phyloP scores from a whole-genome alignment of 495 filamentous ascomycete species.

The Penicillium verhagenii region DNA sequence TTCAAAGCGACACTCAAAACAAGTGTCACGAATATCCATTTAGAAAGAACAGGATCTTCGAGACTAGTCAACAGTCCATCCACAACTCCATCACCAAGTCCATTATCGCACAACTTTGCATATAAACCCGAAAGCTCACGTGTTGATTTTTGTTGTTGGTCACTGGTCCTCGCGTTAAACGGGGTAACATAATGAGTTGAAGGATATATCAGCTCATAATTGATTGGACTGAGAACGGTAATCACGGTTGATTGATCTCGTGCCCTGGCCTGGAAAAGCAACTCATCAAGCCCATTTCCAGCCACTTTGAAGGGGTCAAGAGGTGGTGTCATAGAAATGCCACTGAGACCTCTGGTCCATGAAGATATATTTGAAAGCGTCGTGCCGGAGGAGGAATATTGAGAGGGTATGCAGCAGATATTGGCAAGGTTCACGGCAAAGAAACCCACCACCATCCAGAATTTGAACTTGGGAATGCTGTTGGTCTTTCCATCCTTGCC shows the following conservation, averaged over 20 bases:
- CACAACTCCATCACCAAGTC: conserved; percentile 78
- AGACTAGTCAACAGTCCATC: conserved; percentile 88
- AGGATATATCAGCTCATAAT: conserved; percentile 87
- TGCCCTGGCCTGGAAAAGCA: conserved; percentile 69
- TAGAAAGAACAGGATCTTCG: conserved; percentile 91
- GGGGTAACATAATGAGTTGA: conserved; percentile 78
- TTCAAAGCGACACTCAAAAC: conserved; percentile 92
- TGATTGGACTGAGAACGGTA: conserved; percentile 87
- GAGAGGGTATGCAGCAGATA: too few species aligned
- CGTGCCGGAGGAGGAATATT: too few species aligned
- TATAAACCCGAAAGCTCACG: too few species aligned
- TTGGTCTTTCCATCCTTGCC: conserved; percentile 48
- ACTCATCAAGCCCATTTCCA: conserved; percentile 77
- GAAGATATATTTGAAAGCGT: conserved; percentile 85
- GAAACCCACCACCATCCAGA: conserved; percentile 91
- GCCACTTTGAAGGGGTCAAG: conserved; percentile 97
- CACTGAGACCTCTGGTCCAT: conserved; percentile 53
- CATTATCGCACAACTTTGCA: conserved; percentile 48
- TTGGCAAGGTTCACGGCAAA: conserved; percentile 86
- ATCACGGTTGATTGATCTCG: conserved; percentile 67
- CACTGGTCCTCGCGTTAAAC: too few species aligned
- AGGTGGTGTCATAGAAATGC: conserved; percentile 56
- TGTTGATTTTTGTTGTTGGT: too few species aligned
- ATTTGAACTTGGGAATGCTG: conserved; percentile 92
- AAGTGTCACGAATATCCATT: conserved; percentile 93